Evolutionary conservation across 257 asterid species (phyloP), one percentile per base, ranked within the genome.

Genomic region (Agastache rugosa): DNA sequence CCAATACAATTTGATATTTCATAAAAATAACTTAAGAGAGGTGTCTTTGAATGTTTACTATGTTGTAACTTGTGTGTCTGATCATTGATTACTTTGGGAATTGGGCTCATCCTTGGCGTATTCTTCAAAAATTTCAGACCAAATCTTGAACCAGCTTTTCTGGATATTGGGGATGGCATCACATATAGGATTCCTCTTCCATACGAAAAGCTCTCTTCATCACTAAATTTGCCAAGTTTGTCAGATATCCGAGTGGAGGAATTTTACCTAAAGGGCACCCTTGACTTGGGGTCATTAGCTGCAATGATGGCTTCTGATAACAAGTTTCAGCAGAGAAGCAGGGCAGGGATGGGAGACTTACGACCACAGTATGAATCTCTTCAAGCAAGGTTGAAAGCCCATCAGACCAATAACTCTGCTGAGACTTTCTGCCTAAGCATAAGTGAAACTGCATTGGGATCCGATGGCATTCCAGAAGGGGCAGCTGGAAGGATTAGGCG

Each of bases 101-200:
- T n/a, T n/a, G 60, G 37, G 22, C 78, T 78, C 71, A 80, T 61
- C 31, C 11, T 54, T 63, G 73, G 61, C 66, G 67, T 71, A 37
- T 81, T 56, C 7, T 62, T 73, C 11, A 48, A 71, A 77, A 31
- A 69, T 69, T 79, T 77, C 97, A 94, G 98, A 79, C 81, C 89
- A 76, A 83, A 82, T 83, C 80, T 87, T 74, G 98, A 95, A 80
- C 97, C 98, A 66, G 89, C 94, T 62, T 83, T 83, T 76, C 86
- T 95, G 83, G 97, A 95, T 80, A 87, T 95, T 72, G 98, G 99
- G 79, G 96, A 93, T 34, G 97, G 96, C 78, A 91, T 89, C 82
- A 80, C 96, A 5, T 95, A 95, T 78, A 87, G 92, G 77, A 95
- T 95, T 76, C 98, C 99, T 73, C 94, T 76, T 53, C 93, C 98